These are phyloP conservation scores for Coniochaeta prunicola DNA, from an alignment of 2,329 filamentous ascomycete species.

Conservation along the genomic window DNA sequence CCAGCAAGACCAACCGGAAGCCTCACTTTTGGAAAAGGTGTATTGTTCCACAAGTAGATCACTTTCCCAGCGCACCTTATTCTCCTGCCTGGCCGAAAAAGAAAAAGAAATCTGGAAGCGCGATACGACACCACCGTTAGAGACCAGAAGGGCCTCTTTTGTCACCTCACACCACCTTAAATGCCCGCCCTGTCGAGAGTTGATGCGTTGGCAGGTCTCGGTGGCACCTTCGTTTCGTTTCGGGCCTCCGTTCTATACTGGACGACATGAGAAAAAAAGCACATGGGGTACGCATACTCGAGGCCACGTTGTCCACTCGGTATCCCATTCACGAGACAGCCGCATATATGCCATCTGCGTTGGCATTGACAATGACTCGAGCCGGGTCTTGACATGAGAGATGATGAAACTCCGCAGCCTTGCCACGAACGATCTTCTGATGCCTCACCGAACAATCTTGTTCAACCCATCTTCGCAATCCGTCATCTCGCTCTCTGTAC, in stretches of 20 bases:
- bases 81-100: neutral
- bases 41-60: neutral
- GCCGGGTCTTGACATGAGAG: neutral
- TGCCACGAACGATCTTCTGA: neutral
- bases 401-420: neutral
- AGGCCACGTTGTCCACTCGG: neutral
- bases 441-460: neutral
- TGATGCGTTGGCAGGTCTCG: neutral
- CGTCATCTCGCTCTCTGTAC: neutral
- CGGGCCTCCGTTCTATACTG: neutral
- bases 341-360: neutral
- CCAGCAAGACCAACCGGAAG: neutral
- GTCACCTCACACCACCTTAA: neutral
- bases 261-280: neutral
- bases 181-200: neutral
- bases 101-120: neutral
- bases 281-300: neutral
- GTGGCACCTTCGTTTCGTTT: neutral
- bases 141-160: neutral
- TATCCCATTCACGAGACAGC: neutral
- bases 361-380: neutral
- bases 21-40: neutral
- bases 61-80: neutral
- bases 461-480: neutral
- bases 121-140: neutral